Conservation (phyloP, 331 rosid species). For the Ulmus americana region DNA sequence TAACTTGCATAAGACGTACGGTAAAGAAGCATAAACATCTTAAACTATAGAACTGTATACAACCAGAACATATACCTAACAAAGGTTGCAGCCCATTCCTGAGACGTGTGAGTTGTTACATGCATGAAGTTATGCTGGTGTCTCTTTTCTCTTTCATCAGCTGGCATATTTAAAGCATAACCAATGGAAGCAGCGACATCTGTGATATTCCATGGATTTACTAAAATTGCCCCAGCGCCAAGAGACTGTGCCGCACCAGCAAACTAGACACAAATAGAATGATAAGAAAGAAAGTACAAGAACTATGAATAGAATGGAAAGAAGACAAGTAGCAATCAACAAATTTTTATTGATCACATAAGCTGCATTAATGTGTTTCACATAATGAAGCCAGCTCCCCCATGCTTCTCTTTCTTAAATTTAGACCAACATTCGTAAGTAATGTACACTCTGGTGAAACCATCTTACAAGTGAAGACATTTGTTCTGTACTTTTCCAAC, state of each 20-base stretch:
- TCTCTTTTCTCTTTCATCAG: slow-evolving; percentile 91
- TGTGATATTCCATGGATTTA: slow-evolving; percentile 90
- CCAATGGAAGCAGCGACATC: slow-evolving; percentile 91
- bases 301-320: background rate
- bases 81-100: slow-evolving; percentile 99
- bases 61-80: slow-evolving; percentile 52
- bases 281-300: slow-evolving; percentile 15
- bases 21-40: background rate
- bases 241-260: slow-evolving; percentile 99
- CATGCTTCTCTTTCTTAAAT: background rate
- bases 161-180: slow-evolving; percentile 83
- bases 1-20: background rate
- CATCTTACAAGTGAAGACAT: too few relatives aligned
- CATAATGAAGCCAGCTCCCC: background rate
- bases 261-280: slow-evolving; percentile 48
- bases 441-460: too few relatives aligned
- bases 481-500: too few relatives aligned
- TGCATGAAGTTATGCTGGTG: slow-evolving; percentile 91
- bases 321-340: background rate
- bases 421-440: too few relatives aligned
- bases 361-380: background rate
- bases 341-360: background rate
- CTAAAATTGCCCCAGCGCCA: slow-evolving; percentile 95
- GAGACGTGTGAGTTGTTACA: slow-evolving; percentile 89
- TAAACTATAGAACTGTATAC: slow-evolving; percentile 1